Conservation (phyloP, 2,329 filamentous ascomycete genomes). For the Trichophaea hybrida region DNA sequence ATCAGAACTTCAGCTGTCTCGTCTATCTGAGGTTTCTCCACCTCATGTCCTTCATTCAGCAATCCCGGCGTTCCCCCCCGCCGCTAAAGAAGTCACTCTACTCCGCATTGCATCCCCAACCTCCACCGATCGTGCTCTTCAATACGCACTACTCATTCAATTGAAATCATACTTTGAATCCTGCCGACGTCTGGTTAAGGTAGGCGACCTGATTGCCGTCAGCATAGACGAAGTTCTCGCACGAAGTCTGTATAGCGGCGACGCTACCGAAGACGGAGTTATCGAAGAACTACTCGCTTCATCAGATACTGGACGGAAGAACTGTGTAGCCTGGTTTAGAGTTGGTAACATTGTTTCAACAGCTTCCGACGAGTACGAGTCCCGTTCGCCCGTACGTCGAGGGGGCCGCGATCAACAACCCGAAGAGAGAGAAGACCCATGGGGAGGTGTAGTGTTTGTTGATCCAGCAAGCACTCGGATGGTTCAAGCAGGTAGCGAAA, state of each 20-base stretch:
- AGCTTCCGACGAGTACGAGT: constrained; percentile 24
- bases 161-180: constrained; percentile 80
- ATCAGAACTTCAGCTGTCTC: constrained; percentile 24
- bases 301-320: constrained; percentile 34
- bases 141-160: constrained; percentile 72
- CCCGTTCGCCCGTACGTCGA: constrained; percentile 30
- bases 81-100: constrained; percentile 66
- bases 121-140: constrained; percentile 69
- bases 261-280: constrained; percentile 43
- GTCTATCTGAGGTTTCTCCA: constrained; percentile 37
- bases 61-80: constrained; percentile 39
- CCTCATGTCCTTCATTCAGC: constrained; percentile 45
- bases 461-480: constrained; percentile 78
- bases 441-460: constrained; percentile 75
- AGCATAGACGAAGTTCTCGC: constrained; percentile 77
- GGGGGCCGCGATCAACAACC: constrained; percentile 38
- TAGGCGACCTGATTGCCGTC: constrained; percentile 76
- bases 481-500: constrained; percentile 78
- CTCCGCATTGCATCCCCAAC: constrained; percentile 79
- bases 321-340: constrained; percentile 77
- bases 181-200: constrained; percentile 66
- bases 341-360: constrained; percentile 55
- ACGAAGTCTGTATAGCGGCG: constrained; percentile 46
- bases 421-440: constrained; percentile 46
- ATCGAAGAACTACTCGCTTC: constrained; percentile 52